Base-by-base conservation (phyloP, 768 basidiomycete genomes). In the Leucosporidium scottii region DNA sequence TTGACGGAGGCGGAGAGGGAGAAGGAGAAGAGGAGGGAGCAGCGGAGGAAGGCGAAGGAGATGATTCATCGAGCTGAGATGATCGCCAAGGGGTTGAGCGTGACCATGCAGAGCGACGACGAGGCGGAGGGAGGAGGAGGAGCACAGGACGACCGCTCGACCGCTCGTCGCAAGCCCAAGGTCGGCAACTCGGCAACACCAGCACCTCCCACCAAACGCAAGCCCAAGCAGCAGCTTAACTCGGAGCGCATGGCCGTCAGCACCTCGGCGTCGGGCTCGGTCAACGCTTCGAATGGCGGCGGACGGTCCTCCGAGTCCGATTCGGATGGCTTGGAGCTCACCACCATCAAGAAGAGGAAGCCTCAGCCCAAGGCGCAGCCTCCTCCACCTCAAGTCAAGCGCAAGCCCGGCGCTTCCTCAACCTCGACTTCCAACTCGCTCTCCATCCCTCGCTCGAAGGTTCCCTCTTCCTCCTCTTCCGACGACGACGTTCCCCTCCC, bases 31-130 rank as follows among this genome's bases (percentile, higher is more conserved):
- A 25, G 39, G 39, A 47, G 57, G 64, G 68, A 67, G 64, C 30
- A 51, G 76, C 84, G 82, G 75, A 85, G 85, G 79, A 83, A 86
- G 49, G 81, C 82, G 72, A 79, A 76, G 12, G 82, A 83, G 67
- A 71, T 88, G 76, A 79, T 81, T 34, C 79, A 87, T 72, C 78
- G 79, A 70, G 82, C 82, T 25, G 83, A 82, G 67, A 77, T 9
- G 39, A 17, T 44, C 39, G 39, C 39, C 39, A 44, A 44, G 39
- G 39, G 39, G 8, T 44, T 9, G 8, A 44, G 8, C 39, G 39
- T 44, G 10, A 44, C 13, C 6, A 36, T 6, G 5, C 34, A 36
- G 39, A 44, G 39, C 39, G 39, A 44, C 39, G 39, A 44, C 39
- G 39, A 44, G 8, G 39, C 7, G 10, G 39, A 8, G 8, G 39